Evolutionary conservation across 345 rosid genomes (phyloP), one percentile per base, ranked within the genome.

Genomic region (Pistacia atlantica): DNA sequence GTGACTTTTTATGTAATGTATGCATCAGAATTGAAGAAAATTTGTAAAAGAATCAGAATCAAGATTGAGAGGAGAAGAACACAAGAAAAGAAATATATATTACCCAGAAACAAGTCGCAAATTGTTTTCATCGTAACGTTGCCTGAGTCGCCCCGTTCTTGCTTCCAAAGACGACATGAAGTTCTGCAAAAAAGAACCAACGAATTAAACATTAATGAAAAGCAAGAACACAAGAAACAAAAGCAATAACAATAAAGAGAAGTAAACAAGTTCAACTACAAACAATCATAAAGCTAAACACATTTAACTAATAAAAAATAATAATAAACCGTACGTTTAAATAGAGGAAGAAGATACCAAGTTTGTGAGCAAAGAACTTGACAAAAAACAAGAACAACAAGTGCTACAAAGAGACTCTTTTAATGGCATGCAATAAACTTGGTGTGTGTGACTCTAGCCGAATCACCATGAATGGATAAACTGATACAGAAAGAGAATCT

Each of bases 31-130:
- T 52, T 12, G 56, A 49, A 18, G 22, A 31, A 14, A 17, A 9
- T 1, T 12, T 38, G 42, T 38, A 51, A 64, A 2, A 35, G 12
- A 52, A 35, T 35, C 13, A 14, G 49, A 31, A 17, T 11, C 6
- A 48, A 45, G 60, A 46, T 22, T 16, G 9, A 76, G 1, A 46
- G 68, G 17, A 58, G 3, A 55, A 46, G 45, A 48, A 54, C 25
- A 52, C 42, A 31, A 38, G 17, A 18, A 46, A 73, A 31, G 28
- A 68, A 54, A 9, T 25, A 33, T 2, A 4, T 20, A 52, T 62
- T 87, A 91, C 96, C 96, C 96, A 69, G 96, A 87, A 78, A 91
- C 96, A 60, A 91, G 96, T 38, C 96, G 89, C 46, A 88, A 73
- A 56, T 88, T 85, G 79, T 89, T 79, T 81, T 87, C 90, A 72